Evolutionary conservation across 2,329 filamentous ascomycete genomes (phyloP), one percentile per base, ranked within the genome.

Genomic region (Trichophyton simii): DNA sequence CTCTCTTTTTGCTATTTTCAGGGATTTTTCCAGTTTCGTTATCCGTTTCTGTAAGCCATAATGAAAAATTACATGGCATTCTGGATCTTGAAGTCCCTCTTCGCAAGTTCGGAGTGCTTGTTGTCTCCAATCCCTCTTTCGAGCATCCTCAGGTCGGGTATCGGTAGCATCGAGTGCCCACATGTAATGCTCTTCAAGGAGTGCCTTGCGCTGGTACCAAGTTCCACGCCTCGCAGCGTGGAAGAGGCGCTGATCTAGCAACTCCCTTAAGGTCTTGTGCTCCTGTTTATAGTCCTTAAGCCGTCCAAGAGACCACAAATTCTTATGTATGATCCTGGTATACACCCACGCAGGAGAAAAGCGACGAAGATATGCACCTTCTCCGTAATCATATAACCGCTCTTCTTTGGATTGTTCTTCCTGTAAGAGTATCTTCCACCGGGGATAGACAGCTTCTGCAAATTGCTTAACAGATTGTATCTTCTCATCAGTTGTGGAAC

Each of bases 121-220:
- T 7, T 82, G 80, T 70, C 86, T 90, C 91, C 91, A 99, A 66
- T 88, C 81, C 68, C 87, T 92, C 75, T 89, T 94, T 69, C 87
- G 87, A 7, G 77, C 74, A 50, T 88, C 84, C 15, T 79, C 74
- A 44, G 71, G 76, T 46, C 78, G 76, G 31, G 74, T 77, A 2
- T 76, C 75, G 1, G 72, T 72, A 0, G 81, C 76, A 34, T 78
- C 79, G 4, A 88, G 70, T 3, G 80, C 78, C 69, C 85, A 81
- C 88, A 97, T 91, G 72, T 99, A 97, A 70, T 95, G 91, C 72
- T 99, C 94, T 76, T 99, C 94, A 1, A 99, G 74, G 0, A 99
- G 77, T 0, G 92, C 94, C 74, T 95, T 96, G 20, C 94, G 88
- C 70, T 96, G 91, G 71, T 97, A 97, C 94, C 94, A 99, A 0